phyloP scores from a whole-genome alignment of 2,329 filamentous ascomycete species.

The Penicillium sp. region DNA sequence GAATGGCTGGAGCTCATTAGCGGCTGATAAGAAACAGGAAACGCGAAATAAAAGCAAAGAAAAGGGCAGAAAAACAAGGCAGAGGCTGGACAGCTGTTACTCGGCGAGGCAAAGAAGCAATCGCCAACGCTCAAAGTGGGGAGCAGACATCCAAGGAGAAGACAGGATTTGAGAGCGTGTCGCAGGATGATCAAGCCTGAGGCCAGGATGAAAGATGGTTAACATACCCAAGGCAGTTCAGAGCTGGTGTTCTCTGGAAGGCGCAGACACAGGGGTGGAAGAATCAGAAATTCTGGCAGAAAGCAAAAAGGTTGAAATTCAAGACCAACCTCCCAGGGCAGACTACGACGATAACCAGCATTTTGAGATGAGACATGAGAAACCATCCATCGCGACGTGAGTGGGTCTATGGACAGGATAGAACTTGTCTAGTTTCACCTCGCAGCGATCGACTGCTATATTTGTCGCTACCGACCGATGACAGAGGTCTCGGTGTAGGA shows the following conservation, averaged over 20 bases:
- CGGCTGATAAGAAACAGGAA: conserved; percentile 13
- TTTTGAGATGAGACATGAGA: conserved; percentile 9
- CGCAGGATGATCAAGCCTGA: conserved; percentile 1
- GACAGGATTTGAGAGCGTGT: conserved; percentile 10
- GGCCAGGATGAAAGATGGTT: neutral
- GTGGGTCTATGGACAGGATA: conserved; percentile 12
- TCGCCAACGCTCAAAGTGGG: conserved; percentile 17
- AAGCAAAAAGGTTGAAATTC: neutral
- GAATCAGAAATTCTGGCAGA: conserved; percentile 6
- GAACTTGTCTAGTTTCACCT: conserved; percentile 25
- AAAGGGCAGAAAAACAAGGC: conserved; percentile 16
- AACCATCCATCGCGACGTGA: neutral
- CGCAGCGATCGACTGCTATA: conserved; percentile 25
- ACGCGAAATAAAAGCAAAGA: conserved; percentile 11
- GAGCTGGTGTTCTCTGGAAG: neutral
- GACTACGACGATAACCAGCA: conserved; percentile 1
- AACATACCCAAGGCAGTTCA: neutral
- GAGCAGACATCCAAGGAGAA: conserved; percentile 11
- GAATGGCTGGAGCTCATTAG: conserved; percentile 11
- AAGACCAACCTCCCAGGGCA: too few species aligned
- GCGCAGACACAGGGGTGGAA: conserved; percentile 1
- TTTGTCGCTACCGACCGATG: conserved; percentile 12
- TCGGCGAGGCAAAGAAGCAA: conserved; percentile 12
- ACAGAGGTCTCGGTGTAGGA: neutral
- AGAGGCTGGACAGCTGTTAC: conserved; percentile 4